These are phyloP conservation scores for Scleromitrula shiraiana DNA, from an alignment of 2,329 filamentous ascomycete species.

Conservation along the genomic window DNA sequence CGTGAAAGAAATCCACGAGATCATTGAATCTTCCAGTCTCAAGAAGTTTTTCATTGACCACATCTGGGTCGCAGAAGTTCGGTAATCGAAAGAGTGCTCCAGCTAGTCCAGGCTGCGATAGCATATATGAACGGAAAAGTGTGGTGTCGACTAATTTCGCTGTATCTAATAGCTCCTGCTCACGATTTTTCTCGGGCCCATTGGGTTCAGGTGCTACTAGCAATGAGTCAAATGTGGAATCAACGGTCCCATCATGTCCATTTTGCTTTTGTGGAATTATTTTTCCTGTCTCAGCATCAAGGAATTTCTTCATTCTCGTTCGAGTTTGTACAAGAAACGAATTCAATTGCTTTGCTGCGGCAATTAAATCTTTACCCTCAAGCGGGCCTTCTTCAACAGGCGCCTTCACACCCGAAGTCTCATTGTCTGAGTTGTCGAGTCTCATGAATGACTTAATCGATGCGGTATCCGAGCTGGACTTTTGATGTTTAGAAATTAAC, in stretches of 20 bases:
- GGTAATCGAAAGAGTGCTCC: conserved; percentile 88
- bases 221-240: conserved; percentile 48
- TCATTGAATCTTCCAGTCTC: conserved; percentile 86
- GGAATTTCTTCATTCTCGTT: conserved; percentile 51
- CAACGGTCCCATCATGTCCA: conserved; percentile 34
- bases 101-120: conserved; percentile 74
- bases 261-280: conserved; percentile 41
- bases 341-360: conserved; percentile 74
- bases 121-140: conserved; percentile 92
- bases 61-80: conserved; percentile 94
- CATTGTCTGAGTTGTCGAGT: conserved; percentile 42
- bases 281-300: conserved; percentile 55
- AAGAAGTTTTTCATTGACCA: conserved; percentile 87
- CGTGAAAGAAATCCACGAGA: conserved; percentile 94
- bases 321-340: conserved; percentile 85
- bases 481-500: conserved; percentile 29
- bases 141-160: conserved; percentile 89
- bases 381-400: conserved; percentile 45
- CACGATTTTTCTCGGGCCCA: conserved; percentile 48
- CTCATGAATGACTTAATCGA: conserved; percentile 54
- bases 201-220: conserved; percentile 37
- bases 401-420: conserved; percentile 45
- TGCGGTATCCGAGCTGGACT: conserved; percentile 36
- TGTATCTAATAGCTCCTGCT: conserved; percentile 63
- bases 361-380: conserved; percentile 75